Conservation (phyloP, 2,329 filamentous ascomycete genomes). For the Pochonia chlamydosporia region DNA sequence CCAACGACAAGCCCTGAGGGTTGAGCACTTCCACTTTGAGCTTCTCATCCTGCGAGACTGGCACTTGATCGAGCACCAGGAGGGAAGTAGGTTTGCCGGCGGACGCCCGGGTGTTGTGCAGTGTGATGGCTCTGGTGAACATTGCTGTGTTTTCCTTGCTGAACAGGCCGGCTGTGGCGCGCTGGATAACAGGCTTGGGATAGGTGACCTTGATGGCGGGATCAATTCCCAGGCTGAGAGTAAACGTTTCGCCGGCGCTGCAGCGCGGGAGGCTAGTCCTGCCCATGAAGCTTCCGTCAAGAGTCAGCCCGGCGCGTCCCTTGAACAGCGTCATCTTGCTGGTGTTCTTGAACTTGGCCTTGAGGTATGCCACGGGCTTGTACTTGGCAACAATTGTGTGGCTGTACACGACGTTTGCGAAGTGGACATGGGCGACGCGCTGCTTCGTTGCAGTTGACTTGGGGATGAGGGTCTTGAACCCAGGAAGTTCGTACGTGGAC, state of each 20-base stretch:
- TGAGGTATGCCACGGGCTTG: conserved; percentile 49
- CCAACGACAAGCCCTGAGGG: conserved; percentile 38
- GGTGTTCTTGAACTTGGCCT: conserved; percentile 45
- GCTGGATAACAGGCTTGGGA: conserved; percentile 44
- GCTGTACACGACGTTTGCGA: conserved; percentile 41
- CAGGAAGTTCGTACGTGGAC: conserved; percentile 50
- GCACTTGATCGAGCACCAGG: conserved; percentile 50
- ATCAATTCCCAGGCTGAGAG: conserved; percentile 49
- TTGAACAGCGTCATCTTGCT: conserved; percentile 46
- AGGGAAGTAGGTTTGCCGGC: conserved; percentile 34
- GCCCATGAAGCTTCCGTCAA: conserved; percentile 54
- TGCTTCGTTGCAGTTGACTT: conserved; percentile 43
- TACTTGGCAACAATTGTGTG: conserved; percentile 53
- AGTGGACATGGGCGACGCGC: conserved; percentile 45
- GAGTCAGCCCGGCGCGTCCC: conserved; percentile 46
- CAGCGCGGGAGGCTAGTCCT: conserved; percentile 47
- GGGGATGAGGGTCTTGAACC: conserved; percentile 44
- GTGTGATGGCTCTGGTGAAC: conserved; percentile 38
- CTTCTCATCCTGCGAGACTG: conserved; percentile 50
- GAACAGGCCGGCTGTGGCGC: conserved; percentile 43
- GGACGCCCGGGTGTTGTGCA: conserved; percentile 40
- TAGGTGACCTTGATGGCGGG: conserved; percentile 48
- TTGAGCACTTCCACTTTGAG: conserved; percentile 41
- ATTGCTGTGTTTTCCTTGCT: conserved; percentile 41
- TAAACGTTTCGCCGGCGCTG: conserved; percentile 44